Evolutionary conservation across 768 basidiomycete species (phyloP).

Genomic region (Chalciporus chontae): DNA sequence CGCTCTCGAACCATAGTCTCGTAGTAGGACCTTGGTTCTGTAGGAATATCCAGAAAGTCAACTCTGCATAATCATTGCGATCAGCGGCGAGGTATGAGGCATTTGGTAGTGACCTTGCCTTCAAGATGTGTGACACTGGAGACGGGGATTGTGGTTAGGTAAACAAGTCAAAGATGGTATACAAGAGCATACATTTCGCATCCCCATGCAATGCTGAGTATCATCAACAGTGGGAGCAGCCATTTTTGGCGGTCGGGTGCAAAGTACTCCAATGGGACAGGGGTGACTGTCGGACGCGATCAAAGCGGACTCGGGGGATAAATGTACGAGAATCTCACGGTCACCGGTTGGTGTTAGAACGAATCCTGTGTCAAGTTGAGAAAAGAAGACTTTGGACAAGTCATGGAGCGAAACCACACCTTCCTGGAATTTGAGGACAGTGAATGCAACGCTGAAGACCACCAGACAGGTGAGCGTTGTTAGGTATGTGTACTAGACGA

Average conservation of each 20-base stretch:
- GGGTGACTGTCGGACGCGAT: constrained; percentile 41
- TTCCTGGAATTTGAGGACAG: constrained; percentile 69
- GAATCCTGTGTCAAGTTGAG: constrained; percentile 14
- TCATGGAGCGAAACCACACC: constrained; percentile 36
- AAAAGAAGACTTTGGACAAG: background rate
- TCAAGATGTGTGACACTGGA: constrained; percentile 76
- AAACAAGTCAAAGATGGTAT: background rate
- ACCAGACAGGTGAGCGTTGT: constrained; percentile 63
- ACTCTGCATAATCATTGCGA: constrained; percentile 41
- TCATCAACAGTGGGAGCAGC: constrained; percentile 67
- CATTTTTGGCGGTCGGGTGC: constrained; percentile 39
- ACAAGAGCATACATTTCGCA: constrained; percentile 62
- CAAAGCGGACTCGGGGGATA: background rate
- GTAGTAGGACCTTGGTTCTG: constrained; percentile 70
- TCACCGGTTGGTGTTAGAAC: constrained; percentile 6
- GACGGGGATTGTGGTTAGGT: background rate
- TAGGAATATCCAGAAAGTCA: constrained; percentile 81
- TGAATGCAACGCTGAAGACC: constrained; percentile 58
- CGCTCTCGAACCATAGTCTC: constrained; percentile 75
- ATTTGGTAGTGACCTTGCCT: constrained; percentile 39
- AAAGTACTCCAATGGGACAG: constrained; percentile 57
- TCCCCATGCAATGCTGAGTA: constrained; percentile 71
- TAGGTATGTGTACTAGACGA: constrained; percentile 74
- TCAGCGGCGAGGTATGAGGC: constrained; percentile 6
- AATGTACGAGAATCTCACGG: constrained; percentile 6